Conservation (phyloP, 2,329 filamentous ascomycete genomes). For the Diaporthe eres region DNA sequence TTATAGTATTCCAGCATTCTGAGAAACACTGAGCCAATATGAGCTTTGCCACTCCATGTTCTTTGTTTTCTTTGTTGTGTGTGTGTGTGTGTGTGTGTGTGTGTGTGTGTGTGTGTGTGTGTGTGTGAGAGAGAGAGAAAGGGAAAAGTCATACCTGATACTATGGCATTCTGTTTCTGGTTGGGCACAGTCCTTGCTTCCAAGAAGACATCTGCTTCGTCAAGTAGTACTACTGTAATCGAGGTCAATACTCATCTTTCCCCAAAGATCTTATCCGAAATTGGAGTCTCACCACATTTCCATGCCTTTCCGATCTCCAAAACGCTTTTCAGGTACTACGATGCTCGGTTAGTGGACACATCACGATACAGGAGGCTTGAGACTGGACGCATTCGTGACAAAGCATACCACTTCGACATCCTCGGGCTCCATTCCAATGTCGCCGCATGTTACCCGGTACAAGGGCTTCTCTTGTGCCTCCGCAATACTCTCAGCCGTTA, state of each 20-base stretch:
- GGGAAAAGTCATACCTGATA: background rate
- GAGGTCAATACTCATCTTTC: background rate
- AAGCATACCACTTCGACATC: background rate
- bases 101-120: too few relatives aligned
- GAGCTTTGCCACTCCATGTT: background rate
- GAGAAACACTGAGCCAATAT: background rate
- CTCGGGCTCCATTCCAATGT: background rate
- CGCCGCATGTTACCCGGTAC: background rate
- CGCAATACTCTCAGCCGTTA: background rate
- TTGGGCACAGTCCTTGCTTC: background rate
- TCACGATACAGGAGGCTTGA: background rate
- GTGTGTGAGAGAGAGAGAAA: too few relatives aligned
- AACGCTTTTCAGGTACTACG: background rate
- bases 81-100: too few relatives aligned
- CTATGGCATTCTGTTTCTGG: background rate
- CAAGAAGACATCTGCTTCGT: constrained; percentile 3
- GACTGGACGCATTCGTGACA: background rate
- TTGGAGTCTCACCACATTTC: background rate
- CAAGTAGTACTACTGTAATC: background rate
- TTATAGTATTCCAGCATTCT: background rate
- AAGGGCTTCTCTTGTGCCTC: background rate
- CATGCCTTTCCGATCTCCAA: background rate
- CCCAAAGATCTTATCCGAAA: background rate
- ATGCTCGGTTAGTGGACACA: background rate
- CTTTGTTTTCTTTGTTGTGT: too few relatives aligned